Conservation (phyloP, 2,329 filamentous ascomycete genomes). For the Penicillium sp. region DNA sequence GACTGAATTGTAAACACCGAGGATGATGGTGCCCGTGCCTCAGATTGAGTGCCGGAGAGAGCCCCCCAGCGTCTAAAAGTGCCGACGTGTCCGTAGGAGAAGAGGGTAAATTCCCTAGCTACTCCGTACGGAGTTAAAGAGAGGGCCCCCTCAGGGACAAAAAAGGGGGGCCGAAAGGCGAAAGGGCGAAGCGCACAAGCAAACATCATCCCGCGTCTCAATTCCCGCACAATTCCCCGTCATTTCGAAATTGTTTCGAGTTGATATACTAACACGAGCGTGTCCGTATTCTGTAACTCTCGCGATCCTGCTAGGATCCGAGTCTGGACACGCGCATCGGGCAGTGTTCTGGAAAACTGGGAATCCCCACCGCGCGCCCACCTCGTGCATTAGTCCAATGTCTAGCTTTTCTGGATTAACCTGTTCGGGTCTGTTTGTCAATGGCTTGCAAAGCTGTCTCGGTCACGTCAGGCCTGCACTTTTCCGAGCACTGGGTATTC, state of each 20-base stretch:
- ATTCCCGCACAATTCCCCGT: not conserved
- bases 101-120: no score
- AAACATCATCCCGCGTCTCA: not conserved
- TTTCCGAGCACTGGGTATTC: slow-evolving; percentile 16
- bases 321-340: slow-evolving; percentile 2
- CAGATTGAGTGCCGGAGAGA: slow-evolving; percentile 9
- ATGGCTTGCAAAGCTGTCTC: slow-evolving; percentile 1
- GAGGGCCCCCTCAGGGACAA: not conserved
- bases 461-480: slow-evolving; percentile 4
- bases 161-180: not conserved
- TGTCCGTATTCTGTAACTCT: slow-evolving; percentile 6
- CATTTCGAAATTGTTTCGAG: not conserved
- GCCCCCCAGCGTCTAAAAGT: no score
- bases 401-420: slow-evolving; percentile 13
- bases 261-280: not conserved
- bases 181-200: not conserved
- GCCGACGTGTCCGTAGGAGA: not conserved
- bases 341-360: slow-evolving; percentile 28
- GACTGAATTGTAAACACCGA: slow-evolving; percentile 1
- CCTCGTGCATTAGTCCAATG: slow-evolving; percentile 10
- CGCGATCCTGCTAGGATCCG: slow-evolving; percentile 1
- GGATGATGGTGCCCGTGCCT: not conserved
- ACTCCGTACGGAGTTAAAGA: not conserved
- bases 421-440: slow-evolving; percentile 20
- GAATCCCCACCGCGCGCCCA: slow-evolving; percentile 17